phyloP scores from a whole-genome alignment of 2,329 filamentous ascomycete genomes.

The Botrytis deweyae region DNA sequence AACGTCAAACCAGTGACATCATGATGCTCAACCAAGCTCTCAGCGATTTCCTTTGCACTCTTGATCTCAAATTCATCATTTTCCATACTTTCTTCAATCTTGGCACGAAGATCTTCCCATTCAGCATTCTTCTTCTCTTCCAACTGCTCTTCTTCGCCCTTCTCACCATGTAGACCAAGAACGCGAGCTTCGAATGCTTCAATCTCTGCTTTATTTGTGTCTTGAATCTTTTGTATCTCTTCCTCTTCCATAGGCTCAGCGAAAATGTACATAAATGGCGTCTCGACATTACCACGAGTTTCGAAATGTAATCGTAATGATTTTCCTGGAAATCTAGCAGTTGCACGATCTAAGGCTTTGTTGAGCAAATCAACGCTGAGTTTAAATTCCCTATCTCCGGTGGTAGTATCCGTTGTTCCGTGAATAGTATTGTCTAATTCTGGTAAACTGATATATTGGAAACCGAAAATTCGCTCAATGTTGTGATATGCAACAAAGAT shows the following conservation, averaged over 20 bases:
- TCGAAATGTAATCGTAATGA: constrained; percentile 82
- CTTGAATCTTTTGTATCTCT: constrained; percentile 73
- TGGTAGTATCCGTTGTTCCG: constrained; percentile 60
- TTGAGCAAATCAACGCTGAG: constrained; percentile 78
- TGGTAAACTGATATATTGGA: constrained; percentile 83
- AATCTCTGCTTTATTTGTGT: constrained; percentile 60
- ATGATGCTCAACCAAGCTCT: constrained; percentile 22
- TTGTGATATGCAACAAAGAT: constrained; percentile 98
- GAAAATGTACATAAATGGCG: constrained; percentile 81
- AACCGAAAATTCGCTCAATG: constrained; percentile 90
- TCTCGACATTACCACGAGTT: constrained; percentile 54
- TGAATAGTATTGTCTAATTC: constrained; percentile 95
- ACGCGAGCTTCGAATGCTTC: constrained; percentile 67
- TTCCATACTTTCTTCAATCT: constrained; percentile 39
- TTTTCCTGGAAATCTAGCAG: constrained; percentile 69
- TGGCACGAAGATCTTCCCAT: constrained; percentile 37
- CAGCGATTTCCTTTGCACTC: constrained; percentile 23
- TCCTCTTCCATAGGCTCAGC: constrained; percentile 77
- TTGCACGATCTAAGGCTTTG: constrained; percentile 73
- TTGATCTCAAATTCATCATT: constrained; percentile 35
- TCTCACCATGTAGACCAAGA: constrained; percentile 49
- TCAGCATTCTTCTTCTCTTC: constrained; percentile 33
- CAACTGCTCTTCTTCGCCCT: constrained; percentile 25
- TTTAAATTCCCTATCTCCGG: constrained; percentile 86
- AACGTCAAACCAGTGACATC: constrained; percentile 21